Base-by-base conservation (phyloP, 2,329 filamentous ascomycete genomes). In the Aspergillus japonicus region DNA sequence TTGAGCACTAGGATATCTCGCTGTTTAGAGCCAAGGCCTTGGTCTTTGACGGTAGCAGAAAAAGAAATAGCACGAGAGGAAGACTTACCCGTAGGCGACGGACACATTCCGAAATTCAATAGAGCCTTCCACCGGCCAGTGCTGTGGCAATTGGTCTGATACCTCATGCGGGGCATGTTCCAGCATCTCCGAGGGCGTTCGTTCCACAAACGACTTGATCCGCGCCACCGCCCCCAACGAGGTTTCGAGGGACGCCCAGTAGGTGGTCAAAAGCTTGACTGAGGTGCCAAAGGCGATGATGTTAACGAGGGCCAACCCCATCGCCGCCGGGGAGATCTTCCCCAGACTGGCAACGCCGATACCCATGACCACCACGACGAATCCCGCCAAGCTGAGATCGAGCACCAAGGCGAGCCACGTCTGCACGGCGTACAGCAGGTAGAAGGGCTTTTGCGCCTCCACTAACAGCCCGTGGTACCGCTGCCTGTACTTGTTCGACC, bases 171-270 rank as follows among this genome's bases (percentile, higher is more conserved):
- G 2, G 8, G 10, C 1, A 44, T 5, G 19, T 2, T 0, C 5
- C 11, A 5, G 42, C 12, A 29, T 29, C 2, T 44, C 12, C 5
- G 4, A n/a, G 4, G 24, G 31, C 2, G 12, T 33, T 5, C 4
- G 12, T 33, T 50, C 26, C 52, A 35, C 6, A 16, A 50, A 48
- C 3, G 33, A 39, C 2, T 49, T 42, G 1, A 57, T 14, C 31
- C 57, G 35, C 12, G 62, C 35, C 19, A 85, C 75, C 6, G 81
- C 82, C n/a, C 83, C 82, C 26, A 85, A 75, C 8, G 78, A 78
- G 0, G 82, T 84, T 64, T 85, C 83, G 3, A 85, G 69, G 21
- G 75, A 71, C 0, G 82, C 83, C 81, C 82, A 85, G n/a, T 71
- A 75, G 7, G 71, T 65, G 8, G 82, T 72, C 5, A 82, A 69